Evolutionary conservation across 2,329 filamentous ascomycete genomes (phyloP).

Genomic region (Ceratocystiopsis minuta): DNA sequence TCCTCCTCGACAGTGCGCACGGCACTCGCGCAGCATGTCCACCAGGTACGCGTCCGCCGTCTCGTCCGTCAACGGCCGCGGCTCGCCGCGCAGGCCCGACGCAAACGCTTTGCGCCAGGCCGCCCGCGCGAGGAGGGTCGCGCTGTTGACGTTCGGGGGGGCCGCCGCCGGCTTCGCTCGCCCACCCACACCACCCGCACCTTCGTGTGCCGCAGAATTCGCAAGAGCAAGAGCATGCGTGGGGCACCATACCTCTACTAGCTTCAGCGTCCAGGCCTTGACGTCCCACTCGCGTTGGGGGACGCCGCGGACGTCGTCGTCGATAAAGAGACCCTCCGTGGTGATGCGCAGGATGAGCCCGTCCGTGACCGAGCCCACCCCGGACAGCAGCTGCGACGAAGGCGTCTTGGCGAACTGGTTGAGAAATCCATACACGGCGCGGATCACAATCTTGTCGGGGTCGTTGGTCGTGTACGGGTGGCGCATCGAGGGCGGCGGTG

Average conservation of each 20-base stretch:
- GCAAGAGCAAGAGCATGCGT: constrained; percentile 37
- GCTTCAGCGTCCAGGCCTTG: constrained; percentile 92
- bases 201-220: constrained; percentile 21
- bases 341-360: constrained; percentile 83
- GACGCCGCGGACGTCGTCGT: constrained; percentile 80
- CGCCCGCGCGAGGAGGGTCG: constrained; percentile 29
- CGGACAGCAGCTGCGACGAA: constrained; percentile 72
- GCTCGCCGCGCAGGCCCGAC: constrained; percentile 22
- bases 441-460: constrained; percentile 90
- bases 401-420: constrained; percentile 79
- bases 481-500: constrained; percentile 61
- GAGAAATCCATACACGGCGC: constrained; percentile 82
- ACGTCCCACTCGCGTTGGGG: constrained; percentile 97
- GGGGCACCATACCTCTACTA: constrained; percentile 74
- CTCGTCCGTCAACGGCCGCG: constrained; percentile 38
- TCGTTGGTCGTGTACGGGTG: constrained; percentile 74
- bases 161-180: constrained; percentile 11
- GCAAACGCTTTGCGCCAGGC: constrained; percentile 23
- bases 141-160: constrained; percentile 19
- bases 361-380: constrained; percentile 72
- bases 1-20: constrained; percentile 30
- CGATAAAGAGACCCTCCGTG: constrained; percentile 89
- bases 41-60: constrained; percentile 48
- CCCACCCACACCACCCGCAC: constrained; percentile 2
- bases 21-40: constrained; percentile 46